These are phyloP conservation scores for Lyophyllum decastes DNA, from an alignment of 768 basidiomycete species.

Conservation along the genomic window DNA sequence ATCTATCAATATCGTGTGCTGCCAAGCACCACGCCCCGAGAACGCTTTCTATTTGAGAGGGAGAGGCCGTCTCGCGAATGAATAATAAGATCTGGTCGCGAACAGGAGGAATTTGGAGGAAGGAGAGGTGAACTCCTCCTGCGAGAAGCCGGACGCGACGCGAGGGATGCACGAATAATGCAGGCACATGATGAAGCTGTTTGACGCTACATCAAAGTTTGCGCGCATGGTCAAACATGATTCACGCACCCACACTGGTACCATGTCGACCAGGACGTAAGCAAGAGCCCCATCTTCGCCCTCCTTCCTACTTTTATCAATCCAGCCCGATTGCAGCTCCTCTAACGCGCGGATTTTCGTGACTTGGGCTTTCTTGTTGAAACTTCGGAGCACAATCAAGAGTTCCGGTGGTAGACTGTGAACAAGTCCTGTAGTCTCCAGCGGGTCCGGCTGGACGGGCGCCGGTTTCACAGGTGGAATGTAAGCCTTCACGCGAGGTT, in stretches of 20 bases:
- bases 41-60: constrained; percentile 54
- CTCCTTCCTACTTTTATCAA: constrained; percentile 51
- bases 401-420: constrained; percentile 78
- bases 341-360: constrained; percentile 87
- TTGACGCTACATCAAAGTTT: background rate
- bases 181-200: constrained; percentile 85
- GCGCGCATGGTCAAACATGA: too few relatives aligned
- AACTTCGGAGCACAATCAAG: constrained; percentile 73
- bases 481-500: constrained; percentile 83
- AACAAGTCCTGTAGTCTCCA: constrained; percentile 81
- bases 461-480: constrained; percentile 83
- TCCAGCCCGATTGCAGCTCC: constrained; percentile 72
- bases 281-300: constrained; percentile 40
- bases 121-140: constrained; percentile 59
- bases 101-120: constrained; percentile 58
- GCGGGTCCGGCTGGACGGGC: constrained; percentile 76
- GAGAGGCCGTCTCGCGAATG: constrained; percentile 46
- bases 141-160: constrained; percentile 70
- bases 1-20: constrained; percentile 70
- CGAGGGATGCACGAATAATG: constrained; percentile 78
- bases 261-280: constrained; percentile 52
- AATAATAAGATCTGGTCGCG: constrained; percentile 52
- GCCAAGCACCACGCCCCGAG: constrained; percentile 76
- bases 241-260: constrained; percentile 86
- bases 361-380: constrained; percentile 88